Evolutionary conservation across 257 asterid species (phyloP), one percentile per base, ranked within the genome.

Genomic region (Orobanche coerulescens): DNA sequence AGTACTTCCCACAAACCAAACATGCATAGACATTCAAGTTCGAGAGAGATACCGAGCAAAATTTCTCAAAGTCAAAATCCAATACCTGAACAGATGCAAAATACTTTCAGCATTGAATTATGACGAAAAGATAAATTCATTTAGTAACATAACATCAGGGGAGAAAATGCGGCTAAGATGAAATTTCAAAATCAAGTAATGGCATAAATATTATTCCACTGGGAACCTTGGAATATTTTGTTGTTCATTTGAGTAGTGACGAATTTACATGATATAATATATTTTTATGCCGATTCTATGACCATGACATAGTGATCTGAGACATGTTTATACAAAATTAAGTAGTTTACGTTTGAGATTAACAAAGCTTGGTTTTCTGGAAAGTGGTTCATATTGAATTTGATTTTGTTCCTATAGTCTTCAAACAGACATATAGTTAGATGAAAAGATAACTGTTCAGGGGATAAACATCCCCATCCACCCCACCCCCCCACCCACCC

Each of bases 21-120:
- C 99, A 93, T 11, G 95, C 99, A 70, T 89, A 93, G 39, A 93
- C 97, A 53, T 93, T 93, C 87, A 93, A 69, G 78, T 93, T 93
- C 54, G 95, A 82, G 13, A 93, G 95, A 40, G 99, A 93, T 15
- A 93, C 97, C 0, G 99, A 93, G 73, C 99, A 93, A 71, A 84
- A 86, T 65, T 71, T 93, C 84, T 93, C 99, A 13, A 93, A 93
- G 75, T 93, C 99, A 59, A 93, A 93, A 83, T 93, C 97, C 73
- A 93, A 73, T 44, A 93, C 99, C 99, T 93, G 94, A 66, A 79
- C 64, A 67, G 16, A 52, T 19, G 28, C 59, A 70, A 7, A 40
- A 39, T 6, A 6, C 13, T 13, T 59, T 59, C 52, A 80, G 58
- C 58, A 40, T 4, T 19, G 5, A 64, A 62, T 24, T 11, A 50